Conservation (phyloP, 768 basidiomycete species). For the Russula emetica region DNA sequence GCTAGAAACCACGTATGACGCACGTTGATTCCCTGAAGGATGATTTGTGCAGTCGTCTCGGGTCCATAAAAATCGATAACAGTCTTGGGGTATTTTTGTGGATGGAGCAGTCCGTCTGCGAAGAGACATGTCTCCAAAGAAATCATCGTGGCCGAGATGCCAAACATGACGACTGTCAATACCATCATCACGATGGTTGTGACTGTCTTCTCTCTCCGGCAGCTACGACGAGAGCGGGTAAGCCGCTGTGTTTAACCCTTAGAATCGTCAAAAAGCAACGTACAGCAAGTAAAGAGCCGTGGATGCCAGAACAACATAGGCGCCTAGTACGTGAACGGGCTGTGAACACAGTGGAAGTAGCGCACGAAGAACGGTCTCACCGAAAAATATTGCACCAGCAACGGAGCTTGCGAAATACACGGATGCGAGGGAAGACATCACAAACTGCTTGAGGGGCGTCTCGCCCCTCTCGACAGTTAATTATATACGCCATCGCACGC, state of each 20-base stretch:
- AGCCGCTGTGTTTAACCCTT: not conserved
- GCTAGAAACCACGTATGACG: not conserved
- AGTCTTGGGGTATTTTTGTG: constrained; percentile 4
- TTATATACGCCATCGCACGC: constrained; percentile 6
- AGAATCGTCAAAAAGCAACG: not conserved
- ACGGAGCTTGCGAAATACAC: constrained; percentile 6
- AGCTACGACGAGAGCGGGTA: not conserved
- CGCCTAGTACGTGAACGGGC: constrained; percentile 2
- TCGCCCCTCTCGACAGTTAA: too few relatives aligned
- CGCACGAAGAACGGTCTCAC: constrained; percentile 2
- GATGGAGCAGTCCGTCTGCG: constrained; percentile 13
- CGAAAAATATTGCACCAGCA: constrained; percentile 8
- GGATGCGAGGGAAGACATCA: constrained; percentile 9
- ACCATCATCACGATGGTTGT: constrained; percentile 7
- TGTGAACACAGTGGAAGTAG: not conserved
- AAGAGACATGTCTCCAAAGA: constrained; percentile 9
- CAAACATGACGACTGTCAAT: constrained; percentile 21
- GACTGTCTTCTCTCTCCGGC: constrained; percentile 12
- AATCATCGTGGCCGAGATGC: constrained; percentile 12
- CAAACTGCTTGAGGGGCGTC: not conserved
- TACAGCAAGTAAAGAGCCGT: constrained; percentile 20
- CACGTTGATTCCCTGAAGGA: constrained; percentile 16
- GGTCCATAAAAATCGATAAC: not conserved
- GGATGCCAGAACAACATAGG: constrained; percentile 6
- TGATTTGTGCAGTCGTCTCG: not conserved